These are phyloP conservation scores for Colletotrichum musae DNA, from an alignment of 2,329 filamentous ascomycete genomes.

Conservation along the genomic window DNA sequence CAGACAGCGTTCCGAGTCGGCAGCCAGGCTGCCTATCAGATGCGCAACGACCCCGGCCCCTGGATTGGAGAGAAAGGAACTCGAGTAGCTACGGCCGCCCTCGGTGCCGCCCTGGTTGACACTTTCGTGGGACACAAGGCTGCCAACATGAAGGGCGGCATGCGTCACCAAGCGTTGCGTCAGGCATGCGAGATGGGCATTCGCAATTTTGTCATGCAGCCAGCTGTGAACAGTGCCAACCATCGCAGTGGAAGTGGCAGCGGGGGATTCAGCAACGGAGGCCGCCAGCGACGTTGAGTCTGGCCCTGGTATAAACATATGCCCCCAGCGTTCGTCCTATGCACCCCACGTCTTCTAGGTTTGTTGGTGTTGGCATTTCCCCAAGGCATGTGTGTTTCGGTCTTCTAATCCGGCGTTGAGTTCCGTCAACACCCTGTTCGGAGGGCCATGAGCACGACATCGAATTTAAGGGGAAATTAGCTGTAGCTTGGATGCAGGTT, in stretches of 20 bases:
- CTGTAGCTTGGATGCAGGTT: too few species aligned
- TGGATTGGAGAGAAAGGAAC: slow-evolving; percentile 66
- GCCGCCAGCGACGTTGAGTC: slow-evolving; percentile 5
- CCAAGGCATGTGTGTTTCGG: too few species aligned
- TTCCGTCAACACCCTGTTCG: too few species aligned
- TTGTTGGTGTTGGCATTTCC: not conserved
- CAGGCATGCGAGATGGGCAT: slow-evolving; percentile 40
- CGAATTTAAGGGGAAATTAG: too few species aligned
- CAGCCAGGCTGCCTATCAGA: slow-evolving; percentile 63
- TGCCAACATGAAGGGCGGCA: slow-evolving; percentile 42
- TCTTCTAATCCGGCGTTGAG: too few species aligned
- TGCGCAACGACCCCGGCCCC: slow-evolving; percentile 59
- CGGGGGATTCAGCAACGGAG: slow-evolving; percentile 12
- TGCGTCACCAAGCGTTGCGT: slow-evolving; percentile 42
- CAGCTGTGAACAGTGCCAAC: slow-evolving; percentile 31
- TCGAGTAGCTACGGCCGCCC: slow-evolving; percentile 63
- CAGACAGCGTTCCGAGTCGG: slow-evolving; percentile 63
- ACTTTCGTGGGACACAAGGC: slow-evolving; percentile 58
- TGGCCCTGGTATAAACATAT: too few species aligned
- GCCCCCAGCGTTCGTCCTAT: too few species aligned
- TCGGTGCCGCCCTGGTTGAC: slow-evolving; percentile 64
- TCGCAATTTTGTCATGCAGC: slow-evolving; percentile 36
- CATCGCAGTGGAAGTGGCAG: slow-evolving; percentile 7
- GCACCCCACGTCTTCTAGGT: not conserved
- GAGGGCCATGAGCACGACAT: too few species aligned